Conservation (phyloP, 2,329 filamentous ascomycete species). For the Phialophora tarda region DNA sequence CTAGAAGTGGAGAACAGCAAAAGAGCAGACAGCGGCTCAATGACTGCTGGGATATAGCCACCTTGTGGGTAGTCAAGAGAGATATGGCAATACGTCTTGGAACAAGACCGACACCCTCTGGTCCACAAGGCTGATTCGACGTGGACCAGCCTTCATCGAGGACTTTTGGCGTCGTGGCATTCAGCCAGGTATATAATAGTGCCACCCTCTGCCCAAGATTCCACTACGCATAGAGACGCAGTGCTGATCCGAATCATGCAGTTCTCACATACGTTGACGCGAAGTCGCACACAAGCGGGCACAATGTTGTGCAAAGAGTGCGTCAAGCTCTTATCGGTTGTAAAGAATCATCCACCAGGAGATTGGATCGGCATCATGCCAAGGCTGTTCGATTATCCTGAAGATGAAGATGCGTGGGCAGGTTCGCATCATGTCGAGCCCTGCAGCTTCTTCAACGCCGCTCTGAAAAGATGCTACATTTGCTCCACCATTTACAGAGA, state of each 20-base stretch:
- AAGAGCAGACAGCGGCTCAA: too few species aligned
- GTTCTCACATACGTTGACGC: background rate
- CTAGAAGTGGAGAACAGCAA: too few species aligned
- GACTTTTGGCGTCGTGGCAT: background rate
- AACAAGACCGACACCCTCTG: background rate
- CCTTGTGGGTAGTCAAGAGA: background rate
- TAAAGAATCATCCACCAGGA: constrained; percentile 1
- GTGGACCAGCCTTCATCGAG: background rate
- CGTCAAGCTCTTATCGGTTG: background rate
- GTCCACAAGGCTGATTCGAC: background rate
- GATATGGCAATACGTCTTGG: background rate
- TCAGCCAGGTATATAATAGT: background rate
- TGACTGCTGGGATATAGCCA: too few species aligned
- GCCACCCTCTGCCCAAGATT: background rate
- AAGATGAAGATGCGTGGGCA: background rate
- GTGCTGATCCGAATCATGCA: background rate
- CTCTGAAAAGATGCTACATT: background rate
- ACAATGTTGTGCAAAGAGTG: background rate
- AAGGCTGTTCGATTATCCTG: background rate
- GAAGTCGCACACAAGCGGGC: background rate
- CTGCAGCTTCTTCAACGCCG: background rate
- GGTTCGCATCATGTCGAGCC: background rate
- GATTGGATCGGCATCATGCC: background rate
- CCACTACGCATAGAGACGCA: background rate
- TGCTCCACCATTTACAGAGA: constrained; percentile 7